These are phyloP conservation scores for Bipolaris bicolor DNA, from an alignment of 2,329 filamentous ascomycete species.

Conservation along the genomic window DNA sequence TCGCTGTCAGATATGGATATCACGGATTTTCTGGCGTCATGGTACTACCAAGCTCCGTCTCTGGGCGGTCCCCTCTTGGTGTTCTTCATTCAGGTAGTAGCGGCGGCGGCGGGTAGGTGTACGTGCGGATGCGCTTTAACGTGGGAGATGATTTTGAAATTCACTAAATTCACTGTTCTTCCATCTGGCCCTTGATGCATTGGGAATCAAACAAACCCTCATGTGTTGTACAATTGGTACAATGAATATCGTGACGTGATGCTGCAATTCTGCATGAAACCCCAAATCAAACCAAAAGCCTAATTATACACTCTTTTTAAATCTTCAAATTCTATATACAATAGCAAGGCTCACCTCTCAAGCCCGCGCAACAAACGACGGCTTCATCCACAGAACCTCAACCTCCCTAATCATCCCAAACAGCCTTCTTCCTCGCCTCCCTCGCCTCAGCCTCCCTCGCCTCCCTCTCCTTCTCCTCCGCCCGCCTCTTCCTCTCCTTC, in stretches of 20 bases:
- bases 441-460: constrained; percentile 66
- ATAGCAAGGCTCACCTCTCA: too few species aligned
- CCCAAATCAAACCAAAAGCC: too few species aligned
- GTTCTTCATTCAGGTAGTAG: constrained; percentile 33
- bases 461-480: constrained; percentile 73
- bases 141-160: constrained; percentile 21
- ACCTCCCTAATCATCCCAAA: constrained; percentile 83
- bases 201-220: too few species aligned
- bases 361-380: too few species aligned
- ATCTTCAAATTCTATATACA: too few species aligned
- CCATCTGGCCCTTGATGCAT: not conserved
- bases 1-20: constrained; percentile 30
- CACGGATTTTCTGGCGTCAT: constrained; percentile 38
- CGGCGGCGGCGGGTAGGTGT: not conserved
- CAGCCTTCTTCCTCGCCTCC: constrained; percentile 78
- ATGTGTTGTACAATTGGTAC: not conserved
- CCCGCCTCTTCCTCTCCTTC: constrained; percentile 79
- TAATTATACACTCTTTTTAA: constrained; percentile 7
- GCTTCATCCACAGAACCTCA: too few species aligned
- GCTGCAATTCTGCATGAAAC: too few species aligned
- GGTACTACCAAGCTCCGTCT: constrained; percentile 30
- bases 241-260: not conserved
- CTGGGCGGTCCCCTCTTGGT: constrained; percentile 22
- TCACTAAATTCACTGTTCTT: constrained; percentile 7
- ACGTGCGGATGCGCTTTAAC: constrained; percentile 14